Base-by-base conservation (phyloP, 305 asterid genomes). In the Plantago coronopus region DNA sequence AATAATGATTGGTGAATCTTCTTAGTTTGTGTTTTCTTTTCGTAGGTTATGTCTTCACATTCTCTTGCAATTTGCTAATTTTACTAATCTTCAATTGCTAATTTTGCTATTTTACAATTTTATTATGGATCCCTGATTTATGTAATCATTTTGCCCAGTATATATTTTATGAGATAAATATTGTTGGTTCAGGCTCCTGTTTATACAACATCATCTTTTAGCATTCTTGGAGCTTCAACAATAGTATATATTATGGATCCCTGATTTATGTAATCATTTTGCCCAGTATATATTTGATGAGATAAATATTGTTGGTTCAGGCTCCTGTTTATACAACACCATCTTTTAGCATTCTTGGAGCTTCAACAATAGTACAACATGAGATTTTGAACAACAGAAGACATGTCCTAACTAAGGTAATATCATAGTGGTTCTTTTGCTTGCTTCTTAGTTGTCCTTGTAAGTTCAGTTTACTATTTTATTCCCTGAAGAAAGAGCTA, bases 381-480 rank as follows among this genome's bases (percentile, higher is more conserved):
- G 98, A 91, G 81, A 86, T 91, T 71, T 65, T 91, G 72, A 91
- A 88, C 72, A 86, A 91, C 69, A 80, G 81, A 67, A 83, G 93
- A 65, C 95, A 88, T 70, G 93, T 91, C 75, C 78, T 91, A 68
- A 91, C 98, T 1, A 91, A 91, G 95, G 98, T 91, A 82, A 72
- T 23, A 22, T 16, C 12, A 54, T 13, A 16, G 59, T 27, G 31
- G 17, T 22, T 43, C 29, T 60, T 56, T 56, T 17, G 54, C 43
- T 62, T 11, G 18, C 53, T 48, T 48, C 38, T 61, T 55, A 44
- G 31, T 48, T 76, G 8, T 63, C 44, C 48, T 59, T 42, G 59
- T 53, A 13, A 59, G 45, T 63, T 54, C 59, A 54, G 62, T 67
- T 67, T 55, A 44, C 58, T 61, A 56, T 11, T 38, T 11, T 38